Base-by-base conservation (phyloP, 2,329 filamentous ascomycete species). In the Akanthomyces lecanii region DNA sequence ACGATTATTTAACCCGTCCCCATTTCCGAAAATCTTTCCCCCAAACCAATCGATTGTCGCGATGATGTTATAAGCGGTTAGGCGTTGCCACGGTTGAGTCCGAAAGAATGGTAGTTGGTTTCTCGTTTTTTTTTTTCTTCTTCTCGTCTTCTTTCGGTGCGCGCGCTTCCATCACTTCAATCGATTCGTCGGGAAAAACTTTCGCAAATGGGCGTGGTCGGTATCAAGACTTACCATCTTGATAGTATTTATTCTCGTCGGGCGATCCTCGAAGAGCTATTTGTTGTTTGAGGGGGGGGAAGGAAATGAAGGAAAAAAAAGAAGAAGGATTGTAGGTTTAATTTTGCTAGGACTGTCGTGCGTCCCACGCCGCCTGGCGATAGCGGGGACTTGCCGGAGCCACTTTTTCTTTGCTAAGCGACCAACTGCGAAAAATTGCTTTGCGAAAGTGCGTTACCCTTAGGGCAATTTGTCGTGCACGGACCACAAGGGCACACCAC, bases 191-290 rank as follows among this genome's bases (percentile, higher is more conserved):
- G 55, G 53, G 45, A 2, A 23, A 21, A 42, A 57, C 56, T 54
- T 56, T 53, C 48, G 44, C 18, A 18, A 63, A 51, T 51, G 14
- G 12, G 38, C 38, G 40, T 42, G 42, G 33, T 48, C 51, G 59
- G 57, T n/a, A 64, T 55, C 62, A 64, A 61, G 45, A 79, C 84
- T 79, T 75, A 87, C 85, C 85, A 87, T 87, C 78, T 84, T 86
- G 81, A 76, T 76, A 42, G 36, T 79, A 71, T 73, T 74, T 48
- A 74, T 76, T 79, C 77, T 79, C 82, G 84, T 83, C 84, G 83
- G 82, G 79, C 83, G 83, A 86, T 87, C 85, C 85, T 87, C 85
- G 85, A 87, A 87, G 84, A 86, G 83, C 77, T 65, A 72, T 67
- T 74, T 69, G 71, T 69, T 75, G 71, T 75, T 71, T 68, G 69